Base-by-base conservation (phyloP, 2,329 filamentous ascomycete species). In the Talaromyces sp. region DNA sequence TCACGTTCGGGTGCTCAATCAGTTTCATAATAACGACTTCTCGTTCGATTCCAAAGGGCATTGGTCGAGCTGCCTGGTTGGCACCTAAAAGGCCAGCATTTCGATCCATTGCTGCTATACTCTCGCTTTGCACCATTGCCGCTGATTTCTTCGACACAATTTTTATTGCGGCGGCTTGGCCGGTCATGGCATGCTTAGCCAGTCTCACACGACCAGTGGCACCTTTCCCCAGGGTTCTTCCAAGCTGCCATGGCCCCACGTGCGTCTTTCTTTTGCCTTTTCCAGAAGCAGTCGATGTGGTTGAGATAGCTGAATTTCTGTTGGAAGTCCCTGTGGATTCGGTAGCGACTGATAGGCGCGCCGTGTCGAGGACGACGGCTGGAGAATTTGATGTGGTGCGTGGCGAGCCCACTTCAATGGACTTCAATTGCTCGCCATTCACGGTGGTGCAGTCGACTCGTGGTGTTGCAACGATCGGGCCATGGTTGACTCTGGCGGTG, bases 21-120 rank as follows among this genome's bases (percentile, higher is more conserved):
- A 98, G 84, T 78, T 97, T 98, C 85, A 99, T 92, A 68, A 99
- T 96, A 34, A 94, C 92, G 47, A 99, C 93, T 73, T 99, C 95
- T 60, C 95, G 85, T 77, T 98, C 94, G 64, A 99, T 90, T 1
- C 92, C 90, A 69, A 94, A 87, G 1, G 94, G 94, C 72, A 96
- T 92, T 59, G 85, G 84, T 67, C 87, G 85, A 62, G 89, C 82
- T 47, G 87, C 87, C 57, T 85, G 81, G 40, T 82, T 79, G 63
- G 79, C 81, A 42, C 82, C 82, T 30, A 82, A 85, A 60, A 81
- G 78, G 59, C 76, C 85, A 44, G 82, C 88, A 74, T 87, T 89
- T 68, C 88, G 85, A 71, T 94, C 92, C 65, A 97, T 85, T 56
- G 90, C 89, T 14, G 89, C 89, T 73, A 97, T 83, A 73, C 93